Conservation (phyloP, 768 basidiomycete genomes). For the Suillus tomentosus region DNA sequence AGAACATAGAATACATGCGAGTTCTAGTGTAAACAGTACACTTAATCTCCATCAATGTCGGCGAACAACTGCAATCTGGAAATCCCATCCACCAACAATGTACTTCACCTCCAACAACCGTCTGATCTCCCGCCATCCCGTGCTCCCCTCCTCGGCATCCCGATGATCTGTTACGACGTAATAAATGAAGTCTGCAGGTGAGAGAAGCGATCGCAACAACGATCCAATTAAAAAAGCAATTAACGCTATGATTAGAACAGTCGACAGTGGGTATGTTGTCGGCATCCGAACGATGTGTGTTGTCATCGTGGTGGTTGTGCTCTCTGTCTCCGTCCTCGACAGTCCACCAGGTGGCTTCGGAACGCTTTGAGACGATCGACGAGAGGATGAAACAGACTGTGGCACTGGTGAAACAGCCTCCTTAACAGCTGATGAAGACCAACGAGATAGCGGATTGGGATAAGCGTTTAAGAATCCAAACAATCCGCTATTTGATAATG, state of each 20-base stretch:
- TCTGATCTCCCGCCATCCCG: slow-evolving; percentile 84
- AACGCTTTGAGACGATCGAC: slow-evolving; percentile 25
- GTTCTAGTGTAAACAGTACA: slow-evolving; percentile 1
- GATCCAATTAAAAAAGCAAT: slow-evolving; percentile 93
- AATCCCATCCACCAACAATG: slow-evolving; percentile 82
- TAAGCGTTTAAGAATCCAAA: slow-evolving; percentile 64
- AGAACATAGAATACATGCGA: not conserved
- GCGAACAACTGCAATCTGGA: slow-evolving; percentile 83
- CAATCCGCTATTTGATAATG: slow-evolving; percentile 42
- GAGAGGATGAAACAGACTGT: slow-evolving; percentile 23
- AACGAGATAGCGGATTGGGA: slow-evolving; percentile 57
- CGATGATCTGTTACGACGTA: slow-evolving; percentile 62
- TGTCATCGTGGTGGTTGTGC: not conserved
- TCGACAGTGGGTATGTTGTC: slow-evolving; percentile 45
- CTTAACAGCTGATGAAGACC: slow-evolving; percentile 39
- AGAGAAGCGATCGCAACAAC: slow-evolving; percentile 82
- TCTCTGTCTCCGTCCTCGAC: slow-evolving; percentile 19
- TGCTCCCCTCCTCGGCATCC: slow-evolving; percentile 51
- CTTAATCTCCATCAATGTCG: slow-evolving; percentile 47
- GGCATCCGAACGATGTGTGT: slow-evolving; percentile 11
- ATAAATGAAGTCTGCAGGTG: slow-evolving; percentile 86
- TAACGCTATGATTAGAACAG: slow-evolving; percentile 74
- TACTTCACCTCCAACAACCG: slow-evolving; percentile 82
- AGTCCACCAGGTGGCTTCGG: slow-evolving; percentile 42
- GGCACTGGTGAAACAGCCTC: slow-evolving; percentile 20